A percentile compares a stretch with the other conserved stretches of the same genome.
phyloP scores from a whole-genome alignment of 169 alveolate species.

The Cryptosporidium xiaoi region DNA sequence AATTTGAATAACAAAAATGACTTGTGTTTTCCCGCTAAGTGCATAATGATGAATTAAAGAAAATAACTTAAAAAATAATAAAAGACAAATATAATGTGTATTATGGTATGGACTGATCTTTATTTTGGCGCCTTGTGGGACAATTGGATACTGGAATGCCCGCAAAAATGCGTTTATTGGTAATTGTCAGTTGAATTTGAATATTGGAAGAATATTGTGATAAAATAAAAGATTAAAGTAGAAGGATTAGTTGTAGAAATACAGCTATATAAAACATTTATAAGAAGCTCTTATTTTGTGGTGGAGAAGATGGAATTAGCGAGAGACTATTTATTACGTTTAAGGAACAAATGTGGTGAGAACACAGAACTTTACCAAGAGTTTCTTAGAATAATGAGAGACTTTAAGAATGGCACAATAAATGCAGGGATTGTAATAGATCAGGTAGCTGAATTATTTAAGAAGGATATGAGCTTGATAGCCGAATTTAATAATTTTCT shows the following conservation, averaged over 20 bases:
- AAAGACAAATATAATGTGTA: slow-evolving; percentile 65
- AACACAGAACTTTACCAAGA: slow-evolving; percentile 72
- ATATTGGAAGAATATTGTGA: slow-evolving; percentile 45
- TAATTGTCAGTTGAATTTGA: slow-evolving; percentile 70
- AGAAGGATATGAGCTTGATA: slow-evolving; percentile 37
- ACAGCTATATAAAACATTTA: slow-evolving; percentile 17
- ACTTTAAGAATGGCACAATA: slow-evolving; percentile 66
- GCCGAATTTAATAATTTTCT: slow-evolving; percentile 71
- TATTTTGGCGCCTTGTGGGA: slow-evolving; percentile 75
- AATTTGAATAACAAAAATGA: too few species aligned
- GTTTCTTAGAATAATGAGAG: slow-evolving; percentile 73
- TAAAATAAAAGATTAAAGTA: not conserved
- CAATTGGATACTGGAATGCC: slow-evolving; percentile 75
- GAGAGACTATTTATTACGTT: slow-evolving; percentile 68
- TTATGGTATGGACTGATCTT: slow-evolving; percentile 72
- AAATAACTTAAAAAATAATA: not conserved
- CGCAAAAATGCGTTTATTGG: slow-evolving; percentile 74
- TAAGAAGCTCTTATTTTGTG: slow-evolving; percentile 5
- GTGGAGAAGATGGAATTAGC: slow-evolving; percentile 73
- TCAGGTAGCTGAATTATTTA: slow-evolving; percentile 64
- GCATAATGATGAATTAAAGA: too few species aligned
- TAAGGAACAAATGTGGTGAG: slow-evolving; percentile 67
- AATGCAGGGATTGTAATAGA: slow-evolving; percentile 66
- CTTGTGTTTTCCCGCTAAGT: too few species aligned
- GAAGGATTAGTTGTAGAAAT: slow-evolving; percentile 26